Conservation (phyloP, 164 flowering plant genomes). For the Umbellularia californica region DNA sequence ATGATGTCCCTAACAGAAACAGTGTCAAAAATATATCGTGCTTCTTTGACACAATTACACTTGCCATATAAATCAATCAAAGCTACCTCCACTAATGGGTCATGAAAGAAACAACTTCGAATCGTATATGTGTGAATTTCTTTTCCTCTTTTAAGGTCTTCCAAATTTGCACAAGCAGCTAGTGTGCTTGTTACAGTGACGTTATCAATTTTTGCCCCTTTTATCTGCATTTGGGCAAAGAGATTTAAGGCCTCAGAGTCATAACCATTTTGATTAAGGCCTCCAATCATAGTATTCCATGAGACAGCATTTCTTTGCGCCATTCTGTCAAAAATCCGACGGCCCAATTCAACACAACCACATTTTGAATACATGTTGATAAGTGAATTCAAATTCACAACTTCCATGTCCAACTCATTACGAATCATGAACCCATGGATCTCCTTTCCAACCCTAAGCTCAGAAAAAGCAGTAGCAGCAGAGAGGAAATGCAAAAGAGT, state of each 20-base stretch:
- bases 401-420: neutral
- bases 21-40: constrained; percentile 47
- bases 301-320: neutral
- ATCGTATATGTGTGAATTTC: constrained; percentile 60
- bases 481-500: constrained; percentile 6
- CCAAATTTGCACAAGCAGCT: constrained; percentile 26
- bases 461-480: neutral
- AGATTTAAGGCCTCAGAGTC: constrained; percentile 2
- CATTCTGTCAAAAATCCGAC: neutral
- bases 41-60: constrained; percentile 39
- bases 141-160: constrained; percentile 43
- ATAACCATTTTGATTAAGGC: constrained; percentile 4
- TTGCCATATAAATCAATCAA: constrained; percentile 62
- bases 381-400: constrained; percentile 49
- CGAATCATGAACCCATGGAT: constrained; percentile 3
- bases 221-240: constrained; percentile 1
- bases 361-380: constrained; percentile 14
- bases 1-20: constrained; percentile 67
- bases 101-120: constrained; percentile 39
- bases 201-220: neutral
- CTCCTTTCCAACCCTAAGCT: constrained; percentile 1
- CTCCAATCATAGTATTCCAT: constrained; percentile 9
- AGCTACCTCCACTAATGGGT: constrained; percentile 43
- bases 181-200: constrained; percentile 1
- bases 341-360: constrained; percentile 2